Conservation (phyloP, 805 yeast genomes). For the Nakazawaea peltata region DNA sequence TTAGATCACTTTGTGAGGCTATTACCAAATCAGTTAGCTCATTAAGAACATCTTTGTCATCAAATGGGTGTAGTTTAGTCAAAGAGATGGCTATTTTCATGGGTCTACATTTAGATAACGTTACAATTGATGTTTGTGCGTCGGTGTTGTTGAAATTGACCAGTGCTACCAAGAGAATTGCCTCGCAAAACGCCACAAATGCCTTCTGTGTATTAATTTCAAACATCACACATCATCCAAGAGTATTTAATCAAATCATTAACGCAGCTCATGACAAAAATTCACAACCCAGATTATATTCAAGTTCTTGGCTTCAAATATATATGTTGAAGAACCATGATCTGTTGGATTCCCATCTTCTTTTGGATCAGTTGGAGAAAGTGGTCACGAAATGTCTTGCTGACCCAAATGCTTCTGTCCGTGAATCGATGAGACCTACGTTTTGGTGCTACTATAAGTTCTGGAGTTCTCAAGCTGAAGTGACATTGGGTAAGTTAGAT, state of each 20-base stretch:
- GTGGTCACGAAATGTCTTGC: slow-evolving; percentile 52
- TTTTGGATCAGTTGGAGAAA: slow-evolving; percentile 37
- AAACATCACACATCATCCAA: slow-evolving; percentile 44
- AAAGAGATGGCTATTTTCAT: slow-evolving; percentile 52
- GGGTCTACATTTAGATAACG: slow-evolving; percentile 32
- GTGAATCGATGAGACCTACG: slow-evolving; percentile 65
- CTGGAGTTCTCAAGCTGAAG: slow-evolving; percentile 46
- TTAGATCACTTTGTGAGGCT: slow-evolving; percentile 43
- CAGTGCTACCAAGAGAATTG: slow-evolving; percentile 54
- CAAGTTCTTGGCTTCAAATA: slow-evolving; percentile 65
- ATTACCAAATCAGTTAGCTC: slow-evolving; percentile 62
- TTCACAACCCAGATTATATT: slow-evolving; percentile 59
- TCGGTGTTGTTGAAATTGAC: slow-evolving; percentile 44
- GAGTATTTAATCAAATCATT: slow-evolving; percentile 41
- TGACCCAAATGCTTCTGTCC: slow-evolving; percentile 76
- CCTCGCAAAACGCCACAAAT: slow-evolving; percentile 49
- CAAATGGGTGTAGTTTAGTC: slow-evolving; percentile 66
- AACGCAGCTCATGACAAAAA: slow-evolving; percentile 60
- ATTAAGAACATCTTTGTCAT: slow-evolving; percentile 74
- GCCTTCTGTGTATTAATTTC: slow-evolving; percentile 48
- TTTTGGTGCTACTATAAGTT: slow-evolving; percentile 61
- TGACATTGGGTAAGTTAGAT: slow-evolving; percentile 29
- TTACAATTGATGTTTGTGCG: slow-evolving; percentile 39
- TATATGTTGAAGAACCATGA: slow-evolving; percentile 43
- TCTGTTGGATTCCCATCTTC: slow-evolving; percentile 18